These are phyloP conservation scores for Spinacia oleracea DNA, from an alignment of 179 eudicot genomes.

Conservation along the genomic window DNA sequence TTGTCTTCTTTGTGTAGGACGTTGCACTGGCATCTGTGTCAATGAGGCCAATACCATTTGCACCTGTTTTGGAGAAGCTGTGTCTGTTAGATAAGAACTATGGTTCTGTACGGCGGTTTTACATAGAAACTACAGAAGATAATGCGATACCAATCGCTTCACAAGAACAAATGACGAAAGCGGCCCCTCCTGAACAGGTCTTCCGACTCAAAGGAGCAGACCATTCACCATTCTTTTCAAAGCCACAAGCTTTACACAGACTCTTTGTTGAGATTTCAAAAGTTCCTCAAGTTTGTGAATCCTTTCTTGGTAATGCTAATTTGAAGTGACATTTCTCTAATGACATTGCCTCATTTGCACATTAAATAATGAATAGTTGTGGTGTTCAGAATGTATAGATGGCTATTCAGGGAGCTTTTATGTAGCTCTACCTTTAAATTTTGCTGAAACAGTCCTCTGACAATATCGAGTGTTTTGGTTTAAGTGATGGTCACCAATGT, in stretches of 20 bases:
- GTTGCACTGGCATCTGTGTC: slow-evolving; percentile 87
- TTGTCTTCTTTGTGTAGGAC: slow-evolving; percentile 47
- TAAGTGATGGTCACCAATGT: not conserved
- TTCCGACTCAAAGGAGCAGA: slow-evolving; percentile 81
- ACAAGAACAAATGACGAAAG: slow-evolving; percentile 68
- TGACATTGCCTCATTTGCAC: not conserved
- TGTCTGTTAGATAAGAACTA: slow-evolving; percentile 60
- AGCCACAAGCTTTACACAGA: slow-evolving; percentile 89
- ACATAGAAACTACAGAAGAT: slow-evolving; percentile 75
- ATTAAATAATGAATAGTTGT: slow-evolving; percentile 6
- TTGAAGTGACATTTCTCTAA: not conserved
- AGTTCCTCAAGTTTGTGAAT: slow-evolving; percentile 28
- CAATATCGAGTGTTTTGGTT: not conserved
- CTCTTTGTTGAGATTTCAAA: slow-evolving; percentile 73
- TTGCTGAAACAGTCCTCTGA: not conserved
- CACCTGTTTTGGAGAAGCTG: slow-evolving; percentile 82
- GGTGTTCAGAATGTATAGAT: slow-evolving; percentile 20
- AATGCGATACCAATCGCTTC: slow-evolving; percentile 57
- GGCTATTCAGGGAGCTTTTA: not conserved
- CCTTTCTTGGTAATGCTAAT: not conserved
- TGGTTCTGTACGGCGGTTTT: slow-evolving; percentile 73
- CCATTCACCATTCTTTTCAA: slow-evolving; percentile 96
- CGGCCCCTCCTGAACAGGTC: slow-evolving; percentile 70
- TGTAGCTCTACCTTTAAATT: not conserved
- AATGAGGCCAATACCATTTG: slow-evolving; percentile 87